Percentiles rank a stretch among this genome's conserved stretches.
Evolutionary conservation across 345 rosid genomes (phyloP).

Genomic region (Gossypium bickii): DNA sequence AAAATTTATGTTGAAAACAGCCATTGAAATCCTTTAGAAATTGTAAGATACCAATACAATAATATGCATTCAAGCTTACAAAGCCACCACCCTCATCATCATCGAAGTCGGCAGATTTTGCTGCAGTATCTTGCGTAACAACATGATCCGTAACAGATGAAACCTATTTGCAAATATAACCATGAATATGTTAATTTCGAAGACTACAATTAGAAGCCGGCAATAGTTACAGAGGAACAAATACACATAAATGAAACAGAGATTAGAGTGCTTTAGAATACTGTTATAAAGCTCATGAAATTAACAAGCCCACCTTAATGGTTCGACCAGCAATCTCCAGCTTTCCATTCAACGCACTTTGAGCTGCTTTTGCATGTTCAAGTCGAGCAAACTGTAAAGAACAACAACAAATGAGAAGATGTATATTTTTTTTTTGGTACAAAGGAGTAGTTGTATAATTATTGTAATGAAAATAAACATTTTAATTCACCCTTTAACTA

Average conservation of each 20-base stretch:
- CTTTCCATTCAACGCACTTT: constrained; percentile 78
- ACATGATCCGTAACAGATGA: constrained; percentile 89
- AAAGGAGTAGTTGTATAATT: not conserved
- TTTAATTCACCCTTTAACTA: constrained; percentile 22
- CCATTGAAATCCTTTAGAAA: not conserved
- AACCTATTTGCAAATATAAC: constrained; percentile 39
- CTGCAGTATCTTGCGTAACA: constrained; percentile 59
- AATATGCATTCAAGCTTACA: constrained; percentile 42
- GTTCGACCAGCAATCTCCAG: constrained; percentile 87
- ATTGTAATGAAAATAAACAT: not conserved
- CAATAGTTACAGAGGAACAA: not conserved
- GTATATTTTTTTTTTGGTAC: no score
- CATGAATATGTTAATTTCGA: not conserved
- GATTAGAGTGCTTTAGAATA: not conserved
- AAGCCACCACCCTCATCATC: constrained; percentile 97
- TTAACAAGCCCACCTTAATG: constrained; percentile 53
- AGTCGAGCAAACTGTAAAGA: constrained; percentile 69
- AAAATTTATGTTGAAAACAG: not conserved
- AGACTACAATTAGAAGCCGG: not conserved
- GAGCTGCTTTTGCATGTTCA: constrained; percentile 90
- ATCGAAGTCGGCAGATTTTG: constrained; percentile 89
- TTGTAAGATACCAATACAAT: not conserved
- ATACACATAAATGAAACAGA: not conserved
- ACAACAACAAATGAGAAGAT: not conserved
- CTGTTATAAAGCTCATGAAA: not conserved